Base-by-base conservation (phyloP, 129 eudicot genomes). In the Rutidosis leptorrhynchoides region DNA sequence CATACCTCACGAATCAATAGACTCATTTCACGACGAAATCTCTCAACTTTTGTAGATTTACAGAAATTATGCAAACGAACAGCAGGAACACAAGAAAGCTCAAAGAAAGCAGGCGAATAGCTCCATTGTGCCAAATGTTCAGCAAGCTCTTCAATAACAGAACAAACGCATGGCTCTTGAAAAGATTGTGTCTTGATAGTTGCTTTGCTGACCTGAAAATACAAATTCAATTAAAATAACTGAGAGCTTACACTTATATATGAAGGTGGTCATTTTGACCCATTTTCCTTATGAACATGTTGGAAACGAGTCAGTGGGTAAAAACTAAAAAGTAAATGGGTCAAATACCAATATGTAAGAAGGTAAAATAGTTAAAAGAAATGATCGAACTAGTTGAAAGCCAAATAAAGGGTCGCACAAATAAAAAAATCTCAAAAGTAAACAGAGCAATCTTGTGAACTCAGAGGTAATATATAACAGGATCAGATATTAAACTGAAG, bases 41-140 rank as follows among this genome's bases (percentile, higher is more conserved):
- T 89, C 40, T 86, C 96, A 30, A 93, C 93, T 74, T 89, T 89
- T 26, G 99, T 86, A 53, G 87, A 76, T 80, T 93, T 93, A 78
- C 85, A 82, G 77, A 93, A 93, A 72, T 69, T 82, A 26, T 95
- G 92, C 73, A 89, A 26, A 23, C 99, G 90, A 33, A 82, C 95
- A 56, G 84, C 70, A 61, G 99, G 95, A 52, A 93, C 81, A 68
- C 80, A 88, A 42, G 99, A 93, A 48, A 93, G 73, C 77, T 93
- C 99, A 68, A 83, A 80, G 83, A 86, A 89, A 30, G 93, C 95
- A 69, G 86, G 86, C 27, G 96, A 93, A 74, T 84, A 86, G 65
- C 99, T 93, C 99, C 99, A 93, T 70, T 93, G 96, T 77, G 99
- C 82, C 53, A 93, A 74, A 84, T 93, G 99, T 55, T 93, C 99